These are phyloP conservation scores for Primulina tabacum DNA, from an alignment of 257 asterid species.

Conservation along the genomic window DNA sequence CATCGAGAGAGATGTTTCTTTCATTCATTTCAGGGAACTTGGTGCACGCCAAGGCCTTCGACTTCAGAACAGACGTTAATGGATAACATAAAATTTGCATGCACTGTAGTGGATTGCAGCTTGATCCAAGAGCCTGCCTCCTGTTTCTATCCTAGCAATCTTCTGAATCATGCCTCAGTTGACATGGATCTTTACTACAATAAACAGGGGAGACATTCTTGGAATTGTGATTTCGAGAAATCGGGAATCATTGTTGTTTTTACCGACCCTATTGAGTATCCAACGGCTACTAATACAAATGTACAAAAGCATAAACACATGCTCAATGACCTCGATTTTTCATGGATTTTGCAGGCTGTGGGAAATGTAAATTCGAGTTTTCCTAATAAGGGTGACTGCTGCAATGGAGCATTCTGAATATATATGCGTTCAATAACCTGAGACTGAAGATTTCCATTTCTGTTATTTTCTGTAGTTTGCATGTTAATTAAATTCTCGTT, in stretches of 20 bases:
- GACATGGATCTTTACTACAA: slow-evolving; percentile 43
- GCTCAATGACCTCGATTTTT: neutral
- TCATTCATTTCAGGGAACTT: slow-evolving; percentile 24
- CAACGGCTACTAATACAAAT: neutral
- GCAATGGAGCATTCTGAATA: neutral
- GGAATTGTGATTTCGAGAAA: slow-evolving; percentile 42
- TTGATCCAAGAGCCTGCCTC: slow-evolving; percentile 30
- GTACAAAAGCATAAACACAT: neutral
- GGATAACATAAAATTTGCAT: slow-evolving; percentile 34
- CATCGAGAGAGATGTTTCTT: neutral
- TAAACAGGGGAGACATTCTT: slow-evolving; percentile 30
- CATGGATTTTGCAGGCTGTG: slow-evolving; percentile 22
- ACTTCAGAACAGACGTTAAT: slow-evolving; percentile 24
- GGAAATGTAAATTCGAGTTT: slow-evolving; percentile 24
- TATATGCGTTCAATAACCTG: neutral
- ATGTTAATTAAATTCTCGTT: neutral
- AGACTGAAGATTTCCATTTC: neutral
- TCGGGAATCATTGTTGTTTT: slow-evolving; percentile 32
- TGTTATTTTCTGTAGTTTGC: neutral
- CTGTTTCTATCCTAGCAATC: slow-evolving; percentile 30
- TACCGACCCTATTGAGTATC: slow-evolving; percentile 36
- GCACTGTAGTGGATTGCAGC: slow-evolving; percentile 29
- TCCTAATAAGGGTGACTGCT: neutral
- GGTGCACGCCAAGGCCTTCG: slow-evolving; percentile 40
- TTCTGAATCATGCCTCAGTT: slow-evolving; percentile 36